Base-by-base conservation (phyloP, 495 filamentous ascomycete genomes). In the Pyrenopolyporus hunteri region DNA sequence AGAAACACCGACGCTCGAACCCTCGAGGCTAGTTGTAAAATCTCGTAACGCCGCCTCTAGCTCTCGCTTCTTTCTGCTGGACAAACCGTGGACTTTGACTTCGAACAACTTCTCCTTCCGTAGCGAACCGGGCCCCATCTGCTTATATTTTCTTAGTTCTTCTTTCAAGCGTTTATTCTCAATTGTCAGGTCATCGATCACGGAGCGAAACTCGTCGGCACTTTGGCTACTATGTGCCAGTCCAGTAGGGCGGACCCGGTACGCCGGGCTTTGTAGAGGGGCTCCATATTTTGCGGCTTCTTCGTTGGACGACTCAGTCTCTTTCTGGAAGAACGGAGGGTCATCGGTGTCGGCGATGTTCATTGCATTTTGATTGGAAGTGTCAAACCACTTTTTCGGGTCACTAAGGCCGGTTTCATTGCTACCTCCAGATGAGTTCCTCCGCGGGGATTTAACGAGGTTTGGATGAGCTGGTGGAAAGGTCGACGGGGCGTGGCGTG, bases 131-230 rank as follows among this genome's bases (percentile, higher is more conserved):
- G 83, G 82, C 9, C 87, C 82, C 53, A 83, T 68, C 42, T 81
- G 84, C 68, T 88, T 86, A 57, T 88, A 88, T 49, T 84, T 84
- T 65, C 78, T 85, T 54, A 93, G 58, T 63, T 84, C 86, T 59
- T 83, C 82, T 72, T 86, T 90, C 45, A 93, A 70, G 55, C 82
- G 85, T 65, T 90, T 82, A 71, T 88, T 89, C 63, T 88, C 85
- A 28, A 90, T 73, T 0, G 87, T 90, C 46, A 90, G 68, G 65
- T 90, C 88, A 59, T 90, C 87, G 35, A 90, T 89, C 26, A 90
- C 85, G 1, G 32, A 42, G 7, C 59, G 50, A 10, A 49, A 62
- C 25, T 62, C 57, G 23, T 52, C 40, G 3, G 28, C 28, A 22
- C 23, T 45, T 23, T 45, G 16, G 14, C n/a, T 43, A 43, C 82